A percentile compares a stretch with the other conserved stretches of the same genome.
Evolutionary conservation across 768 basidiomycete genomes (phyloP).

Genomic region (Termitomyces titanicus): DNA sequence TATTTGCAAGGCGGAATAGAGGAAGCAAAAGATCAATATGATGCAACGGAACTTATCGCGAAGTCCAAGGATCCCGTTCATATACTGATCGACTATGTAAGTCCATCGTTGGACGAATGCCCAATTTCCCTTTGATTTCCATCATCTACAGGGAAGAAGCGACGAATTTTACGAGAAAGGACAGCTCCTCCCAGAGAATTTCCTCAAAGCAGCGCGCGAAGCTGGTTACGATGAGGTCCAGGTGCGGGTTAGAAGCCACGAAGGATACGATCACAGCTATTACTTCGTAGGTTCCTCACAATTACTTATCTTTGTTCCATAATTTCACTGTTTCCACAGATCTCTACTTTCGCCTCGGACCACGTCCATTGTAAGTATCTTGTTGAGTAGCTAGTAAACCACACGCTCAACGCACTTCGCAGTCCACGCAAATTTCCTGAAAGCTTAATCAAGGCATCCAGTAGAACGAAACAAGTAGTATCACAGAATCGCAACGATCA

Average conservation of each 20-base stretch:
- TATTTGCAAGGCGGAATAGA: constrained; percentile 76
- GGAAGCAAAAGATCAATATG: constrained; percentile 73
- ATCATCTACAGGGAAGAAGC: constrained; percentile 54
- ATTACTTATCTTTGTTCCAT: neutral
- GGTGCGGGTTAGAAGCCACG: constrained; percentile 75
- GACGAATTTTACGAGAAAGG: constrained; percentile 84
- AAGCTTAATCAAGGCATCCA: constrained; percentile 40
- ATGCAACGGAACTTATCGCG: constrained; percentile 81
- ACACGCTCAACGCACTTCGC: constrained; percentile 15
- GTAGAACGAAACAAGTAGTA: neutral
- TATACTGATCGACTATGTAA: constrained; percentile 83
- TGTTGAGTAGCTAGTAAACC: constrained; percentile 8
- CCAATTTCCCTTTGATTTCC: neutral
- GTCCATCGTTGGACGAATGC: constrained; percentile 19
- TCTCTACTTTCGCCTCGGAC: constrained; percentile 86
- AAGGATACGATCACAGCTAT: constrained; percentile 87
- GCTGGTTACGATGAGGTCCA: constrained; percentile 70
- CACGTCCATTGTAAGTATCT: constrained; percentile 77
- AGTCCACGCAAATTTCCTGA: constrained; percentile 90
- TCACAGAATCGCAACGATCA: neutral
- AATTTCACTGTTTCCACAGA: constrained; percentile 36
- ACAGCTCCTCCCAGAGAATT: constrained; percentile 89
- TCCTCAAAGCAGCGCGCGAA: constrained; percentile 72
- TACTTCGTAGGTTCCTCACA: constrained; percentile 58
- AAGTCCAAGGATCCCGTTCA: constrained; percentile 61